Conservation (phyloP, 768 basidiomycete species). For the Chalciporus sphaerocephalus region DNA sequence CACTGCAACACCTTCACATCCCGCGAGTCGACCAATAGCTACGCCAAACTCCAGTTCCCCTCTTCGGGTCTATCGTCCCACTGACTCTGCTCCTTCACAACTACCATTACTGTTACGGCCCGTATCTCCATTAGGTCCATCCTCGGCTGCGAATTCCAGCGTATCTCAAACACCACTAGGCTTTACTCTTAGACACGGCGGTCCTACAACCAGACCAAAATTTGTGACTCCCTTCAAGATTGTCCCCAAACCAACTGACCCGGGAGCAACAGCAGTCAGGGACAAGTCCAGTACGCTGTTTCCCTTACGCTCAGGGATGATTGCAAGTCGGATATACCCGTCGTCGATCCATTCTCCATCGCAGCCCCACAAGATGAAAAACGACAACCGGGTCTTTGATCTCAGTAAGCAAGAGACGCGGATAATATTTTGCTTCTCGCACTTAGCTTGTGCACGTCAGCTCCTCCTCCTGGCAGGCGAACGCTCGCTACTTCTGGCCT, state of each 20-base stretch:
- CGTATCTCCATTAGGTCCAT: constrained; percentile 36
- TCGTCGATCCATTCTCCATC: constrained; percentile 10
- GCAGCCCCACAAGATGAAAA: constrained; percentile 8
- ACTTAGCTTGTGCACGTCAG: constrained; percentile 19
- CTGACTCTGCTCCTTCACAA: constrained; percentile 9
- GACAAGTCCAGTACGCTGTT: not conserved
- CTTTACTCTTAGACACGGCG: constrained; percentile 23
- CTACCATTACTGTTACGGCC: constrained; percentile 8
- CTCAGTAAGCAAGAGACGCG: constrained; percentile 36
- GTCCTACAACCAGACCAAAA: constrained; percentile 32
- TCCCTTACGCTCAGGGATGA: not conserved
- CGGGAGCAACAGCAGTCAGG: constrained; percentile 1
- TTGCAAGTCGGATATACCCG: constrained; percentile 22
- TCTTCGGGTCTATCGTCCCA: constrained; percentile 3
- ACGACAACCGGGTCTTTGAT: constrained; percentile 32
- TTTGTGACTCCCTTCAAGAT: constrained; percentile 64
- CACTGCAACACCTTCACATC: constrained; percentile 8
- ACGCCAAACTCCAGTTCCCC: constrained; percentile 29
- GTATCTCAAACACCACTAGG: constrained; percentile 20
- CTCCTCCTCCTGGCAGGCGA: constrained; percentile 35
- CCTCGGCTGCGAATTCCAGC: constrained; percentile 13
- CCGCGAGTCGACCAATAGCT: constrained; percentile 18
- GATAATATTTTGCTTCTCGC: not conserved
- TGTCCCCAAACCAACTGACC: constrained; percentile 43
- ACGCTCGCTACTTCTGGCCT: constrained; percentile 49